Base-by-base conservation (phyloP, 2,329 filamentous ascomycete genomes). In the Ophiostoma piceae region DNA sequence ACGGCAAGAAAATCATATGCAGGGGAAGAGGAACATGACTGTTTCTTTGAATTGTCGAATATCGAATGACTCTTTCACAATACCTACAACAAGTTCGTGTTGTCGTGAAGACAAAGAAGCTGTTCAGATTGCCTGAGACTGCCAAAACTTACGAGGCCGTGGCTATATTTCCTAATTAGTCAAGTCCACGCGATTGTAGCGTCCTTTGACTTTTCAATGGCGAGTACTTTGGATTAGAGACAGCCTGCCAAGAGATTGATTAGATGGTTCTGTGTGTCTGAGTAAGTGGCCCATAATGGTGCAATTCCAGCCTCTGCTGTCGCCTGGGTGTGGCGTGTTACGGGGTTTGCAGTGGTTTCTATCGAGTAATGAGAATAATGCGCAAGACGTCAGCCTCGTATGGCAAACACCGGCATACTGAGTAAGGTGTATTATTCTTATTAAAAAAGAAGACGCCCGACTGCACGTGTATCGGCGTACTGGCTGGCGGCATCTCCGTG, bases 161-260 rank as follows among this genome's bases (percentile, higher is more conserved):
- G 65, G 37, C 37, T 41, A 66, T 8, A 43, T 43, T 66, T 43
- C 65, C 65, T 66, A 66, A 43, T 47, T 47, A 47, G 65, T 66
- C 37, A 43, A 66, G 41, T 67, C 37, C 12, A 67, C 9, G 41
- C 66, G 66, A 19, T 26, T 64, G 57, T n/a, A 35, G 51, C 51
- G 47, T 54, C 47, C 51, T 26, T 57, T 57, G 51, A 57, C n/a
- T 26, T 26, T 22, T n/a, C 57, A 8, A 64, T 64, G 12, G 12
- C 11, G 4, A 68, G 19, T 19, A 41, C 64, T 35, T 22, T 14
- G 26, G 12, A 66, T 2, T 11, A 35, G 4, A 43, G 16, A 43
- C 41, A 43, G 41, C 12, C 19, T 62, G 69, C 69, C 69, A 70
- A 70, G 65, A 64, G 65, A 67, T 67, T 67, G 69, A 70, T 70